phyloP scores from a whole-genome alignment of 495 filamentous ascomycete genomes.

The Podospora fimiseda region DNA sequence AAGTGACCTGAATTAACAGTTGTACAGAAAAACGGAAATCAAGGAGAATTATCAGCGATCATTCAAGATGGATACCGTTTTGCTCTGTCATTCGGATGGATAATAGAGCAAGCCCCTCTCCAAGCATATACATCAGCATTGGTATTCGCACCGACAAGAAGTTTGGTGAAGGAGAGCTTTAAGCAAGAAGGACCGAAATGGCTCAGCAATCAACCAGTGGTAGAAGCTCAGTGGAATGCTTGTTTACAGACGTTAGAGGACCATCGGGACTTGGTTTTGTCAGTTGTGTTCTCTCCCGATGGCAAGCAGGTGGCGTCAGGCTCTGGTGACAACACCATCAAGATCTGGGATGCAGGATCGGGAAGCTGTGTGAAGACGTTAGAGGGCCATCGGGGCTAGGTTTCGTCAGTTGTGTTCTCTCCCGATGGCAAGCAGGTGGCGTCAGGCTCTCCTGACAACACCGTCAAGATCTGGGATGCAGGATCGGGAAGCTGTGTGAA shows the following conservation, averaged over 20 bases:
- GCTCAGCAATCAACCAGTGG: conserved; percentile 14
- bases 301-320: background rate
- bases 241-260: conserved; percentile 3
- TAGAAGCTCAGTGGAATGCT: conserved; percentile 11
- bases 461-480: conserved; percentile 9
- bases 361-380: background rate
- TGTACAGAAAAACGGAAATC: background rate
- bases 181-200: conserved; percentile 11
- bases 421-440: background rate
- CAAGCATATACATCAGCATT: conserved; percentile 16
- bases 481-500: background rate
- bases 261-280: background rate
- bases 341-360: conserved; percentile 8
- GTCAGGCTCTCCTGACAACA: background rate
- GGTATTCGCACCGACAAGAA: conserved; percentile 12
- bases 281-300: conserved; percentile 3
- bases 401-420: background rate
- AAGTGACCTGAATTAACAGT: background rate
- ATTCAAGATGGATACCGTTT: conserved; percentile 25
- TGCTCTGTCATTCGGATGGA: conserved; percentile 14
- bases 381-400: background rate
- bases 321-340: background rate
- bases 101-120: conserved; percentile 23
- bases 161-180: conserved; percentile 12
- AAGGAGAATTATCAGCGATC: background rate